A percentile compares a stretch with the other conserved stretches of the same genome.
Conservation (phyloP, 2,329 filamentous ascomycete genomes). For the Rhynchosporium graminicola region DNA sequence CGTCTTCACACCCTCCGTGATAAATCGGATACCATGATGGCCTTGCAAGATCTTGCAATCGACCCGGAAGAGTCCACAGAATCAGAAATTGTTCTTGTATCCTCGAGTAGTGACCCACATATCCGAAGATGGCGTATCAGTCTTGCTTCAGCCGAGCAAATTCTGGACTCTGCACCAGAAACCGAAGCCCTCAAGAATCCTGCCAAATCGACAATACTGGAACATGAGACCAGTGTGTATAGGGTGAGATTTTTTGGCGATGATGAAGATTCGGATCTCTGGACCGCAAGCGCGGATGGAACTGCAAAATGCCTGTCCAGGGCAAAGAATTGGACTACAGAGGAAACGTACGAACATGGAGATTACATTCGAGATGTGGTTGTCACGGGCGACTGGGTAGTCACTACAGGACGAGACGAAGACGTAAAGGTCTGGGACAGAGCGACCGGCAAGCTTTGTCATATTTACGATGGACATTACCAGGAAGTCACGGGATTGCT, state of each 20-base stretch:
- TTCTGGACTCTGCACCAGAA: conserved; percentile 46
- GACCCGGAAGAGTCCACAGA: conserved; percentile 63
- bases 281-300: conserved; percentile 92
- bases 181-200: conserved; percentile 27
- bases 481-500: conserved; percentile 87
- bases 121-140: conserved; percentile 76
- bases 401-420: conserved; percentile 90
- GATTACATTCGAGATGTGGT: conserved; percentile 87
- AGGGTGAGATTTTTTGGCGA: conserved; percentile 71
- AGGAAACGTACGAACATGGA: conserved; percentile 75
- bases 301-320: conserved; percentile 79
- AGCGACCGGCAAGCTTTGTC: conserved; percentile 69
- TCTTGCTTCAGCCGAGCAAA: conserved; percentile 54
- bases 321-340: conserved; percentile 65
- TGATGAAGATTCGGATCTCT: conserved; percentile 66
- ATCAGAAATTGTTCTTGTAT: conserved; percentile 63
- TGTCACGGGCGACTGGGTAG: conserved; percentile 72
- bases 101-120: conserved; percentile 76
- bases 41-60: conserved; percentile 75
- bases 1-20: conserved; percentile 78
- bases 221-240: conserved; percentile 91
- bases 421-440: conserved; percentile 88
- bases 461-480: conserved; percentile 79
- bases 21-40: conserved; percentile 68
- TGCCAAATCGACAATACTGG: conserved; percentile 60